phyloP scores from a whole-genome alignment of 371 early-diverging fungal genomes.

The Chytridium lagenaria region DNA sequence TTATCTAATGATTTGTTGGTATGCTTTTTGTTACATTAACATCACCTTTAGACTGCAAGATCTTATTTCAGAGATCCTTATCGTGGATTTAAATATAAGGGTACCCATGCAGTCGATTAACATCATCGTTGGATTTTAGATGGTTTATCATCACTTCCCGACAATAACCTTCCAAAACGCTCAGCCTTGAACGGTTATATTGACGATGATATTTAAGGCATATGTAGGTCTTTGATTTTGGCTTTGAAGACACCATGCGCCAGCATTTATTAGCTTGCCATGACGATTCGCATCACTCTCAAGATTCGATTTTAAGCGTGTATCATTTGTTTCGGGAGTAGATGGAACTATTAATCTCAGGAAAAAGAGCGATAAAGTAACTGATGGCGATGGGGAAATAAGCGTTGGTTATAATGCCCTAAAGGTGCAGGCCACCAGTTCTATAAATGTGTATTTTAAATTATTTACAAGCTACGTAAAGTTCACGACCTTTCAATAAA shows the following conservation, averaged over 20 bases:
- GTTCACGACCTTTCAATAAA: too few species aligned
- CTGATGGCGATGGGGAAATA: too few species aligned
- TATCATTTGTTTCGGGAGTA: conserved; percentile 88
- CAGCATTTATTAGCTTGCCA: conserved; percentile 21
- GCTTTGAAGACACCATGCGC: conserved; percentile 67
- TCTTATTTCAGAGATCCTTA: background rate
- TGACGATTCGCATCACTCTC: conserved; percentile 33
- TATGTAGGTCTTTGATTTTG: conserved; percentile 93
- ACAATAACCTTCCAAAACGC: conserved; percentile 73
- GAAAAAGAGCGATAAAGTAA: too few species aligned
- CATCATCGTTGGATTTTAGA: background rate
- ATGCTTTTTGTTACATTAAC: background rate
- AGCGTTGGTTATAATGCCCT: too few species aligned
- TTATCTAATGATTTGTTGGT: background rate
- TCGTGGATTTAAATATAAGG: background rate
- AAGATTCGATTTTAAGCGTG: conserved; percentile 77
- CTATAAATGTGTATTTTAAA: too few species aligned
- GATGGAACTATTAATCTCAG: too few species aligned
- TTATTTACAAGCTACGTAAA: too few species aligned
- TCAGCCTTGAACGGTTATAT: conserved; percentile 72
- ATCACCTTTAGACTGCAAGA: background rate
- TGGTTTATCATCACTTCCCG: conserved; percentile 64
- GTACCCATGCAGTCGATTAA: background rate
- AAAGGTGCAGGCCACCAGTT: too few species aligned
- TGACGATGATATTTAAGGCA: conserved; percentile 77